Conservation (phyloP, 2,329 filamentous ascomycete genomes). For the Ophiostoma sp. region DNA sequence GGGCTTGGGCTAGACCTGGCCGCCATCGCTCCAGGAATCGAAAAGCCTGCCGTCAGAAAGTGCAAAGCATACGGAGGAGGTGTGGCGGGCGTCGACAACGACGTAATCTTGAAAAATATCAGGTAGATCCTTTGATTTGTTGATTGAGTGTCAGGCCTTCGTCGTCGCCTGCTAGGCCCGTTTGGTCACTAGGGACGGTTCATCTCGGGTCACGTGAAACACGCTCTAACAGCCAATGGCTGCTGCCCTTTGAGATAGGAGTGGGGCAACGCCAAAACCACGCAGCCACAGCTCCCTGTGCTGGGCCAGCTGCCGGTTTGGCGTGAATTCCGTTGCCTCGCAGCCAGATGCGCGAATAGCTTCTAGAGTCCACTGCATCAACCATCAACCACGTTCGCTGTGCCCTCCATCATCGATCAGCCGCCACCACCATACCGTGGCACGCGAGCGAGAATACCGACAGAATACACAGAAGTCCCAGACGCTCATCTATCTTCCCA, state of each 20-base stretch:
- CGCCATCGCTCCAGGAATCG: background rate
- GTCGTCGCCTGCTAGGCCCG: background rate
- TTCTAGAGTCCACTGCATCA: slow-evolving; percentile 6
- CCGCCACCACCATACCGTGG: background rate
- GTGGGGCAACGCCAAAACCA: slow-evolving; percentile 18
- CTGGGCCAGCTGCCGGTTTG: background rate
- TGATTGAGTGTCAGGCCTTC: background rate
- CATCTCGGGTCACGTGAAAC: slow-evolving; percentile 1
- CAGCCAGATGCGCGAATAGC: slow-evolving; percentile 17
- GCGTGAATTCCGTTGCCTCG: slow-evolving; percentile 11
- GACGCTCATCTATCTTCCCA: background rate
- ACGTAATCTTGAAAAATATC: slow-evolving; percentile 3
- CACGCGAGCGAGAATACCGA: background rate
- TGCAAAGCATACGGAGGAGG: too few species aligned
- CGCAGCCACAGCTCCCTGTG: slow-evolving; percentile 19
- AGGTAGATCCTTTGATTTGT: background rate
- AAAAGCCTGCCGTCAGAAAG: background rate
- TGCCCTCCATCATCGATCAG: background rate
- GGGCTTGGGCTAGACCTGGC: background rate
- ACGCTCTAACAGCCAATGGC: background rate
- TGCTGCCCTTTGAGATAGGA: background rate
- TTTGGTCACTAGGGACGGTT: slow-evolving; percentile 2
- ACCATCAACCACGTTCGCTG: slow-evolving; percentile 1
- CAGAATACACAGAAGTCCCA: background rate
- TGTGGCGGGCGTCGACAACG: background rate